Base-by-base conservation (phyloP, 2,329 filamentous ascomycete species). In the Penicillium sp. region DNA sequence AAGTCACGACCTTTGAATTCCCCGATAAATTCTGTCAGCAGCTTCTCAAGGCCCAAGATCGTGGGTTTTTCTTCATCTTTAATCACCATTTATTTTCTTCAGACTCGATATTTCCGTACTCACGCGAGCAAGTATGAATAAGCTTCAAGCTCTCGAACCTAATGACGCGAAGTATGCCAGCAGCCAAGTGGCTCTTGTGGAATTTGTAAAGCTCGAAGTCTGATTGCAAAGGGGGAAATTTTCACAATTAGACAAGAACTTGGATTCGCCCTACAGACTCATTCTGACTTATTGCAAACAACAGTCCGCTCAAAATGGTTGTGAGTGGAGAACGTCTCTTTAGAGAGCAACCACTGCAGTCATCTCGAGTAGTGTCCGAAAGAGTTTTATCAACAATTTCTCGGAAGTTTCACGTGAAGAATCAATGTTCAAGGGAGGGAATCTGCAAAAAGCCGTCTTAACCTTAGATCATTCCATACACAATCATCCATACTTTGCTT, bases 51-150 rank as follows among this genome's bases (percentile, higher is more conserved):
- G 28, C 55, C 54, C 30, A 46, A 40, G 37, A 58, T 58, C 19
- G 45, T 16, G 10, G 52, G 2, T 25, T 52, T 53, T 40, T 63
- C 51, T 51, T 60, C 61, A 51, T 63, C 61, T 14, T 63, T 55
- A 30, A 63, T 63, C 43, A 58, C 57, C 26, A 22, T 33, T 22
- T 25, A 58, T 52, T 25, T 63, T 58, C 11, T 52, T 55, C 40
- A 58, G 19, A 28, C 1, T 48, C 49, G 43, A 60, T 60, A 22
- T 58, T 38, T 51, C 54, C 58, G 26, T 53, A 37, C 26, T 55
- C 56, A 55, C 55, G 55, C 22, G 35, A n/a, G 51, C 61, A 63
- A 10, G 61, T 63, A 28, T 63, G 61, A 52, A 57, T 55, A 28
- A 63, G 52, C 37, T 48, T 49, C 54, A 63, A 53, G 19, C 8